Base-by-base conservation (phyloP, 768 basidiomycete genomes). In the Polyporus arcularius region DNA sequence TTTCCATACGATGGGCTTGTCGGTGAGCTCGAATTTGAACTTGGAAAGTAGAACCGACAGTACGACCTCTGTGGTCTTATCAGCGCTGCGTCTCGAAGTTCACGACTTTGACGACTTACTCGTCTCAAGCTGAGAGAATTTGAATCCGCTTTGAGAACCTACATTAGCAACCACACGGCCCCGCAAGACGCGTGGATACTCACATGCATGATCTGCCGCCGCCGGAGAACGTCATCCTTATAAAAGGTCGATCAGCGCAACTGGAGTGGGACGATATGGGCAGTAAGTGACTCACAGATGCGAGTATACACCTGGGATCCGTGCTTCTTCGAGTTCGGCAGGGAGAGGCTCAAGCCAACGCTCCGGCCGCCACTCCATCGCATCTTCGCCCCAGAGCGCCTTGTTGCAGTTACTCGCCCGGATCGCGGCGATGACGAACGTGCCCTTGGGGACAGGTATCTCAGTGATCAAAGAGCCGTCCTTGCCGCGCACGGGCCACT, bases 321-420 rank as follows among this genome's bases (percentile, higher is more conserved):
- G 58, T 2, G 60, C 60, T 0, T 60, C 55, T 32, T 57, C 60
- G 11, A 58, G 39, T 16, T 39, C 51, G 4, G 38, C 47, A 4
- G 62, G 60, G 11, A 61, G 53, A 1, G 56, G 56, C 26, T 54
- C 32, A 12, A 64, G 51, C 63, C 63, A 64, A 4, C 63, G 63
- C 35, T 57, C 58, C 4, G 87, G 88, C 35, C 78, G 73, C 68
- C 85, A 90, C 41, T 77, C 78, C 16, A 56, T n/a, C 14, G 67
- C 68, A 42, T 70, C 68, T 16, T 62, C 58, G 7, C 68, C 68
- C 68, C 68, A 80, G 77, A 10, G 84, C 78, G 56, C 84, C 49
- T 75, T 76, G 10, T 81, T 78, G 15, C 73, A 68, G 68, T 88
- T 86, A 51, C 86, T 74, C n/a, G 71, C 70, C 3, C 66, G 53